A percentile compares a stretch with the other conserved stretches of the same genome.
Conservation (phyloP, 305 asterid species). For the Andrographis paniculata region DNA sequence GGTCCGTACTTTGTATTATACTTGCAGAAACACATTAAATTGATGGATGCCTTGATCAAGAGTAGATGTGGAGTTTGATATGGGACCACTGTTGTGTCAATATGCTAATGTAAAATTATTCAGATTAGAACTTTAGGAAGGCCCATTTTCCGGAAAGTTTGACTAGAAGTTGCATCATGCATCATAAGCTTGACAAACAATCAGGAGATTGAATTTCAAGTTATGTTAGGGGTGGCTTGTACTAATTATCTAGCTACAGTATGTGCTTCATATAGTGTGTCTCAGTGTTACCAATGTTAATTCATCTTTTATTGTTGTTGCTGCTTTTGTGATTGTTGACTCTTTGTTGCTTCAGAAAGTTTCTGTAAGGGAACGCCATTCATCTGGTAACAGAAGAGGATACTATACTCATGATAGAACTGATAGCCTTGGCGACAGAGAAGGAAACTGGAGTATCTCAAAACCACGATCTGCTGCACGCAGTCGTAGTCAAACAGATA, state of each 20-base stretch:
- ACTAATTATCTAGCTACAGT: too few relatives aligned
- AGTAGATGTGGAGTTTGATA: background rate
- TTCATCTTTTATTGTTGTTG: background rate
- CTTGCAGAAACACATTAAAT: too few relatives aligned
- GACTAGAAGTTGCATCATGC: background rate
- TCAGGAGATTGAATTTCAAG: background rate
- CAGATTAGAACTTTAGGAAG: too few relatives aligned
- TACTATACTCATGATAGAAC: constrained; percentile 68
- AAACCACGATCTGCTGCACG: constrained; percentile 65
- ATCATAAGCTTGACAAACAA: constrained; percentile 8
- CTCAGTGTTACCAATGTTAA: background rate
- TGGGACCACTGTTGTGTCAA: too few relatives aligned
- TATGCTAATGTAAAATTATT: too few relatives aligned
- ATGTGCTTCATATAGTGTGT: background rate
- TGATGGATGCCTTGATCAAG: background rate
- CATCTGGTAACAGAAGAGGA: constrained; percentile 72
- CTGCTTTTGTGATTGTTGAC: too few relatives aligned
- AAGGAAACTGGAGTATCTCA: constrained; percentile 65
- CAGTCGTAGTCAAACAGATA: constrained; percentile 64
- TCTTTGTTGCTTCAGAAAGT: constrained; percentile 46
- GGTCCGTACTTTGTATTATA: too few relatives aligned
- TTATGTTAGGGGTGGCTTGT: constrained; percentile 2
- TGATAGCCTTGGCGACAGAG: constrained; percentile 69
- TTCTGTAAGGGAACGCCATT: constrained; percentile 58
- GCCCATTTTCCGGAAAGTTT: background rate